These are phyloP conservation scores for Artemisia argyi DNA, from an alignment of 129 eudicot species.

Conservation along the genomic window DNA sequence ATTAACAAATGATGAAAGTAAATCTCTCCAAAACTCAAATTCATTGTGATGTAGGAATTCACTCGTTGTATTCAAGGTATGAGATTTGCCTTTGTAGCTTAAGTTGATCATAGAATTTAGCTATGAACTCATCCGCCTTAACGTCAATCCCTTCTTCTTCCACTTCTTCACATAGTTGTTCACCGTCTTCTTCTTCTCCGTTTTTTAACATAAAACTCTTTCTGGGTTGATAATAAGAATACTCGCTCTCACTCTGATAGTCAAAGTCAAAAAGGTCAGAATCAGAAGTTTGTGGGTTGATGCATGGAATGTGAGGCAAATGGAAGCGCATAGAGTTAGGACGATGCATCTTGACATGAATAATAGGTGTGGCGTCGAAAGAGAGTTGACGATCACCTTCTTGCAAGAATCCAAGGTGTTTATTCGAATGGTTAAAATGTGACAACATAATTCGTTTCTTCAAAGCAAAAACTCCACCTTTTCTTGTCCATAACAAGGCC, in stretches of 20 bases:
- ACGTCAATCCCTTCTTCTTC: constrained; percentile 54
- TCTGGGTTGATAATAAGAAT: constrained; percentile 29
- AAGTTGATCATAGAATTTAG: constrained; percentile 67
- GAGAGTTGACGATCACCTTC: constrained; percentile 78
- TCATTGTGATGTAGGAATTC: background rate
- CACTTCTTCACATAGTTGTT: background rate
- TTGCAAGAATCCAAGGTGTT: constrained; percentile 35
- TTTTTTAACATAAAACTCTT: constrained; percentile 33
- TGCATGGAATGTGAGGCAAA: constrained; percentile 75
- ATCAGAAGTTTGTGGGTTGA: constrained; percentile 48
- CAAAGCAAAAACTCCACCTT: constrained; percentile 55
- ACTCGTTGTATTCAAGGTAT: constrained; percentile 16
- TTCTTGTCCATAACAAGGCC: constrained; percentile 70
- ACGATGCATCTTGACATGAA: constrained; percentile 74
- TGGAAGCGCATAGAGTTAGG: constrained; percentile 70
- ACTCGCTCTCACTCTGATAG: constrained; percentile 11
- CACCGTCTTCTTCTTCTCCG: constrained; percentile 18
- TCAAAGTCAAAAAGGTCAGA: constrained; percentile 46
- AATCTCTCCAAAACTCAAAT: background rate
- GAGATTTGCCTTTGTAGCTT: constrained; percentile 69
- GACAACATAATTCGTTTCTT: constrained; percentile 36
- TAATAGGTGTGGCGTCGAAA: constrained; percentile 71
- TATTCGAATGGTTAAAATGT: constrained; percentile 31
- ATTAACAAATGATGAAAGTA: background rate
- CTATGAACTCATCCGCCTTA: constrained; percentile 80